phyloP scores from a whole-genome alignment of 225 moss, liverwort and hornwort genomes.

The Lunularia cruciata region DNA sequence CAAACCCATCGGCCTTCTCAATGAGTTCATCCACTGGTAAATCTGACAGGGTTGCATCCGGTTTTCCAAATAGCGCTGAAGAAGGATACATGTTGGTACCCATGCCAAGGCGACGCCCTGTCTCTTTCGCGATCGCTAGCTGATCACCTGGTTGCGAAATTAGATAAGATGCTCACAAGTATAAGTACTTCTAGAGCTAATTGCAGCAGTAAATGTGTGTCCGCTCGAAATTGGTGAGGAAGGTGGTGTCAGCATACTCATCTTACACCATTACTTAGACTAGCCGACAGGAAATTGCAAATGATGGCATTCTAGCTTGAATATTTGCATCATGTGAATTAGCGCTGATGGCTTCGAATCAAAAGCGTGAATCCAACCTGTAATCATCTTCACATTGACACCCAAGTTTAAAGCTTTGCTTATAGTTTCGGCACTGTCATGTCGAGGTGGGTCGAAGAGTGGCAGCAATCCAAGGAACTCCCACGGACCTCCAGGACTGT shows the following conservation, averaged over 20 bases:
- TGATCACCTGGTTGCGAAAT: slow-evolving; percentile 34
- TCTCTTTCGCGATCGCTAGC: slow-evolving; percentile 56
- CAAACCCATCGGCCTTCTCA: slow-evolving; percentile 57
- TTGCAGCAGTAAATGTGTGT: too few species aligned
- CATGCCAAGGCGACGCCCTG: slow-evolving; percentile 54
- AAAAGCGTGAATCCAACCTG: slow-evolving; percentile 23
- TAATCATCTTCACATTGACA: slow-evolving; percentile 59
- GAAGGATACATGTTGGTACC: slow-evolving; percentile 57
- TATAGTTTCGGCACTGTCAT: slow-evolving; percentile 57
- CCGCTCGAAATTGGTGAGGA: neutral
- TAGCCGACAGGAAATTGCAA: too few species aligned
- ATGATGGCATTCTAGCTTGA: neutral
- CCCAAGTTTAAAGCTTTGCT: slow-evolving; percentile 43
- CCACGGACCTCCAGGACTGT: slow-evolving; percentile 47
- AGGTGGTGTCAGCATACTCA: neutral
- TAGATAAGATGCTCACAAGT: neutral
- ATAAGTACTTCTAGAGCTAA: neutral
- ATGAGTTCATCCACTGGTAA: slow-evolving; percentile 53
- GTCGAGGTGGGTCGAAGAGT: slow-evolving; percentile 51
- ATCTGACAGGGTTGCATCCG: slow-evolving; percentile 39
- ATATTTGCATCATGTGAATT: neutral
- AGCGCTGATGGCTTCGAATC: neutral
- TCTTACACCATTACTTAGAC: too few species aligned
- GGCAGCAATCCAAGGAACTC: slow-evolving; percentile 47
- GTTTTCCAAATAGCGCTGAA: slow-evolving; percentile 45